A percentile compares a stretch with the other conserved stretches of the same genome.
These are phyloP conservation scores for Pyrenophora graminea DNA, from an alignment of 2,329 filamentous ascomycete species.

Conservation along the genomic window DNA sequence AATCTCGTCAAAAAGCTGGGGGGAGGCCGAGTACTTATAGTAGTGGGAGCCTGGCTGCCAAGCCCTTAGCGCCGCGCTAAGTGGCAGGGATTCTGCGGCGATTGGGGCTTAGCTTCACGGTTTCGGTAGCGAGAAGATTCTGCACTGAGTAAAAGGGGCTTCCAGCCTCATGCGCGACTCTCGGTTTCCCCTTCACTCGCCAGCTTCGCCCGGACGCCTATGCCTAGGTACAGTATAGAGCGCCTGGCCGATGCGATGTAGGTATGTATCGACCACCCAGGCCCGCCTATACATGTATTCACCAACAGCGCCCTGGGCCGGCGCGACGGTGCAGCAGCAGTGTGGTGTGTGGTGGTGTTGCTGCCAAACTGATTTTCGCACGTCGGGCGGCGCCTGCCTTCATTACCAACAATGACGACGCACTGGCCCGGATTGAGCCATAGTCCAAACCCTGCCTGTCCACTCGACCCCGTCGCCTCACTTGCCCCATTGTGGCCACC, in stretches of 20 bases:
- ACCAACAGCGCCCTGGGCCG: background rate
- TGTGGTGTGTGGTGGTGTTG: background rate
- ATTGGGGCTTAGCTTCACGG: constrained; percentile 19
- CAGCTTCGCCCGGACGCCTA: constrained; percentile 14
- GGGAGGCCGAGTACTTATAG: constrained; percentile 32
- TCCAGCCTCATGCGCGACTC: constrained; percentile 23
- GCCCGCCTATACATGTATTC: background rate
- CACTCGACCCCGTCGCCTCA: constrained; percentile 32
- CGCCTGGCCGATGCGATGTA: constrained; percentile 5
- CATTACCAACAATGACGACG: constrained; percentile 31
- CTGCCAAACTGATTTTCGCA: constrained; percentile 12
- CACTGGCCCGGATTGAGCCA: constrained; percentile 26
- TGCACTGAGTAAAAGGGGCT: constrained; percentile 31
- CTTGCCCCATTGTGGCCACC: constrained; percentile 20
- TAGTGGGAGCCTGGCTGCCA: constrained; percentile 16
- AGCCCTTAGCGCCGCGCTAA: constrained; percentile 17
- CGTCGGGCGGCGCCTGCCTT: constrained; percentile 8
- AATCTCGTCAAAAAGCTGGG: constrained; percentile 33
- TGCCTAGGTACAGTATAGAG: background rate
- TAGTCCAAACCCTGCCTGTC: constrained; percentile 16
- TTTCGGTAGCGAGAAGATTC: constrained; percentile 38
- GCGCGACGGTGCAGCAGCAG: background rate
- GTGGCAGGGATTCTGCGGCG: constrained; percentile 6
- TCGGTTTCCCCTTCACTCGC: constrained; percentile 15
- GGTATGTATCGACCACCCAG: background rate